Conservation (phyloP, 805 yeast genomes). For the Wickerhamomyces bovis region DNA sequence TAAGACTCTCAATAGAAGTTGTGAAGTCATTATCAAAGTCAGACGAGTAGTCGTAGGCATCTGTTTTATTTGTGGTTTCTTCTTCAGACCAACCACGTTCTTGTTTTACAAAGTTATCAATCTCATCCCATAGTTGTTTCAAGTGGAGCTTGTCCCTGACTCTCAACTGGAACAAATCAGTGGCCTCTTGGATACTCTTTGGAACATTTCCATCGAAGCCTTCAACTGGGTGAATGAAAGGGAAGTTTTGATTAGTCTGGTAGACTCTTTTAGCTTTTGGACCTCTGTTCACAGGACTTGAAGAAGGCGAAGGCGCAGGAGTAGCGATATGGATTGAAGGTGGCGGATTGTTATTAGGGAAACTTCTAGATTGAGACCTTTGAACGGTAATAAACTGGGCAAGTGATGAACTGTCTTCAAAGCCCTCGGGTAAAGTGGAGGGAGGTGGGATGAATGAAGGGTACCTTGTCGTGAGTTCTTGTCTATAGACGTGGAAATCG, state of each 20-base stretch:
- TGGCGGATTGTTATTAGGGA: conserved; percentile 38
- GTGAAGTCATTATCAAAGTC: conserved; percentile 16
- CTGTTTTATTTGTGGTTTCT: background rate
- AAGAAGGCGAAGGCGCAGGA: conserved; percentile 81
- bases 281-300: conserved; percentile 37
- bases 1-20: conserved; percentile 36
- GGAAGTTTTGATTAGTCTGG: conserved; percentile 63
- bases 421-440: conserved; percentile 38
- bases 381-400: conserved; percentile 57
- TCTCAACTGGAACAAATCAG: conserved; percentile 55
- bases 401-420: conserved; percentile 46
- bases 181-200: conserved; percentile 72
- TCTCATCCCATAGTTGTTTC: conserved; percentile 65
- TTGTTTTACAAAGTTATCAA: conserved; percentile 63
- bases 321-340: conserved; percentile 72
- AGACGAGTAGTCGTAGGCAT: conserved; percentile 21
- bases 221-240: conserved; percentile 55
- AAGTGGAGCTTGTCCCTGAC: conserved; percentile 62
- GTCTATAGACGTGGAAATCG: conserved; percentile 78
- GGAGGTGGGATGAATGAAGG: conserved; percentile 60
- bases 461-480: conserved; percentile 66
- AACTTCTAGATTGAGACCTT: conserved; percentile 40
- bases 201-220: conserved; percentile 41
- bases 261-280: conserved; percentile 44
- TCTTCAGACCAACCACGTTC: conserved; percentile 55